Percentiles rank a stretch among this genome's conserved stretches.
Evolutionary conservation across 371 early-diverging fungal species (phyloP).

Genomic region (Syncephalastrum monosporum): DNA sequence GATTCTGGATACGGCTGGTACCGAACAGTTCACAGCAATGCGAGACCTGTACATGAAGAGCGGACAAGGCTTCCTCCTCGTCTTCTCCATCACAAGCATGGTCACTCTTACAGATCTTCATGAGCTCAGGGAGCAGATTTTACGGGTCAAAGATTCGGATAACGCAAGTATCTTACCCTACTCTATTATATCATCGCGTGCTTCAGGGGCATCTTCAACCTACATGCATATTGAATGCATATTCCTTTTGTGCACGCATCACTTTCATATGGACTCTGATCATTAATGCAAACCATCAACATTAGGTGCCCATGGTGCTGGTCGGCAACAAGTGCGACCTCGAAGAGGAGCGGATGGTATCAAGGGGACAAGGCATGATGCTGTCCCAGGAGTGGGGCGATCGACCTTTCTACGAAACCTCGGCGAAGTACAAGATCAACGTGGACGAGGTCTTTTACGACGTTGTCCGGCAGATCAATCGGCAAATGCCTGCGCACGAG

Average conservation of each 20-base stretch:
- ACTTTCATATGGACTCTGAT: too few species aligned
- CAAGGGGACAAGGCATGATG: conserved; percentile 61
- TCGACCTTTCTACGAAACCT: conserved; percentile 80
- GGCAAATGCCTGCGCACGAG: conserved; percentile 26
- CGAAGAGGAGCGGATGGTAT: conserved; percentile 75
- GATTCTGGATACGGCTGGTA: conserved; percentile 87
- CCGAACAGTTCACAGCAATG: conserved; percentile 91
- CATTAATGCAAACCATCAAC: background rate
- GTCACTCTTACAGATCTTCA: conserved; percentile 80
- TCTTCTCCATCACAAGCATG: conserved; percentile 83
- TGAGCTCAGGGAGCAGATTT: conserved; percentile 77
- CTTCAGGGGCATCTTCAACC: too few species aligned
- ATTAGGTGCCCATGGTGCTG: conserved; percentile 82
- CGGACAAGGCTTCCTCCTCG: conserved; percentile 86
- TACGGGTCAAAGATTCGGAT: conserved; percentile 79
- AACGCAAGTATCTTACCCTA: conserved; percentile 50
- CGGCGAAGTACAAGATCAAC: conserved; percentile 82
- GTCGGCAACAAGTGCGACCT: conserved; percentile 89
- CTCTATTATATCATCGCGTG: too few species aligned
- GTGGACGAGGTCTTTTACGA: conserved; percentile 77
- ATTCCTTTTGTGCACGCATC: background rate
- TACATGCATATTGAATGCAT: conserved; percentile 2
- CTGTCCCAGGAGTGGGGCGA: conserved; percentile 74
- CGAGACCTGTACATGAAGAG: conserved; percentile 91
- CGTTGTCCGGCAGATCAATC: conserved; percentile 60